These are phyloP conservation scores for Nothophoma quercina DNA, from an alignment of 2,329 filamentous ascomycete species.

Conservation along the genomic window DNA sequence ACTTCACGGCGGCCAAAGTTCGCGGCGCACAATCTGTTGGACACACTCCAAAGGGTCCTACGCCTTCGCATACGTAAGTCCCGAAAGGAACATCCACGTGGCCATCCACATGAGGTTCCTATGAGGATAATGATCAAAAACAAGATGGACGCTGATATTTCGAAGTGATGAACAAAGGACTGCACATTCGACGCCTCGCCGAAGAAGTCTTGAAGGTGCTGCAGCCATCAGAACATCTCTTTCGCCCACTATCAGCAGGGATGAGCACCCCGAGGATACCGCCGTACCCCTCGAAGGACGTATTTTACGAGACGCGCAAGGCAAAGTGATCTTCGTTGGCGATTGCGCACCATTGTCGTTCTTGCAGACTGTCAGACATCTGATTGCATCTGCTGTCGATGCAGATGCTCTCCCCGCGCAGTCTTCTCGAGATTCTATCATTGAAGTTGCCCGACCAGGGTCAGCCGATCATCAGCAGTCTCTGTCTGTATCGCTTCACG, in stretches of 20 bases:
- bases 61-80: slow-evolving; percentile 9
- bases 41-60: slow-evolving; percentile 32
- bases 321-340: slow-evolving; percentile 63
- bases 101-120: not conserved
- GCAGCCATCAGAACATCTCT: slow-evolving; percentile 20
- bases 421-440: slow-evolving; percentile 40
- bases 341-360: slow-evolving; percentile 63
- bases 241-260: slow-evolving; percentile 35
- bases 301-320: slow-evolving; percentile 60
- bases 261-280: slow-evolving; percentile 51
- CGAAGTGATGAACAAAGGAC: slow-evolving; percentile 9
- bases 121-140: not conserved
- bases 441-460: slow-evolving; percentile 39
- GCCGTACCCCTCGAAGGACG: slow-evolving; percentile 55
- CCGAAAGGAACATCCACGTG: not conserved
- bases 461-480: slow-evolving; percentile 29
- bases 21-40: slow-evolving; percentile 42
- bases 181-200: slow-evolving; percentile 4
- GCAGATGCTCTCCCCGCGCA: slow-evolving; percentile 31
- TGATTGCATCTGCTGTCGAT: slow-evolving; percentile 53
- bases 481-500: slow-evolving; percentile 41
- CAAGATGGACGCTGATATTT: not conserved
- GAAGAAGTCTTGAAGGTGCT: slow-evolving; percentile 12
- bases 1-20: slow-evolving; percentile 51
- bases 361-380: slow-evolving; percentile 60